A percentile compares a stretch with the other conserved stretches of the same genome.
phyloP scores from a whole-genome alignment of 2,329 filamentous ascomycete species.

The Orbilia ellipsospora region DNA sequence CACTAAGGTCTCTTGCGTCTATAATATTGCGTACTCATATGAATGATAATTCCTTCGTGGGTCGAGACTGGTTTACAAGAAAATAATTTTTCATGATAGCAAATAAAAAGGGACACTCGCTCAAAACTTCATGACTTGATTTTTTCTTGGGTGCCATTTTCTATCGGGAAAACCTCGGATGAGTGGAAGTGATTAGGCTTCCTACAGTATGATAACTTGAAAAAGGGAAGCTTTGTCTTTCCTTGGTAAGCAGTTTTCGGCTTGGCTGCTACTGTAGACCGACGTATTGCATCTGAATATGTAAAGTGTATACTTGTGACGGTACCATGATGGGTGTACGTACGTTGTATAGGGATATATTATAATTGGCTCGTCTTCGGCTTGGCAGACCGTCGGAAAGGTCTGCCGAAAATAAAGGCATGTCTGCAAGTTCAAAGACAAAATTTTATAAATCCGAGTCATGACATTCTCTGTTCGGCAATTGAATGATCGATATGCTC shows the following conservation, averaged over 20 bases:
- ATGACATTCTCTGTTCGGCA: too few relatives aligned
- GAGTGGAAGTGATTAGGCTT: neutral
- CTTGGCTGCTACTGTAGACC: neutral
- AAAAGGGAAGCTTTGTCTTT: neutral
- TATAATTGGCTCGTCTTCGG: slow-evolving; percentile 6
- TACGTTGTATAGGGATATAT: neutral
- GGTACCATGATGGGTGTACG: neutral
- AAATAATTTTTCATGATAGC: too few relatives aligned
- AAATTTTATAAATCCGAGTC: too few relatives aligned
- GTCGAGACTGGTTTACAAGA: too few relatives aligned
- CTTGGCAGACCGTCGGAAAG: slow-evolving; percentile 36
- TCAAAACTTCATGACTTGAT: slow-evolving; percentile 3
- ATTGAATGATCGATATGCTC: too few relatives aligned
- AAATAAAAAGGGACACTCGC: too few relatives aligned
- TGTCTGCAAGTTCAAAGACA: too few relatives aligned
- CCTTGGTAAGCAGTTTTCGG: neutral
- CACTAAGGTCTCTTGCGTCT: too few relatives aligned
- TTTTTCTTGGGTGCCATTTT: neutral
- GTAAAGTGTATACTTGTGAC: neutral
- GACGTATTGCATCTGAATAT: neutral
- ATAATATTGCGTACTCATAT: too few relatives aligned
- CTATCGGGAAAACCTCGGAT: slow-evolving; percentile 8
- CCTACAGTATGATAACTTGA: too few relatives aligned
- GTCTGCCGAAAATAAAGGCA: slow-evolving; percentile 21
- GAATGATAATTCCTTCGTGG: too few relatives aligned